Conservation (phyloP, 208 protist species). For the Zelonia costaricensis region DNA sequence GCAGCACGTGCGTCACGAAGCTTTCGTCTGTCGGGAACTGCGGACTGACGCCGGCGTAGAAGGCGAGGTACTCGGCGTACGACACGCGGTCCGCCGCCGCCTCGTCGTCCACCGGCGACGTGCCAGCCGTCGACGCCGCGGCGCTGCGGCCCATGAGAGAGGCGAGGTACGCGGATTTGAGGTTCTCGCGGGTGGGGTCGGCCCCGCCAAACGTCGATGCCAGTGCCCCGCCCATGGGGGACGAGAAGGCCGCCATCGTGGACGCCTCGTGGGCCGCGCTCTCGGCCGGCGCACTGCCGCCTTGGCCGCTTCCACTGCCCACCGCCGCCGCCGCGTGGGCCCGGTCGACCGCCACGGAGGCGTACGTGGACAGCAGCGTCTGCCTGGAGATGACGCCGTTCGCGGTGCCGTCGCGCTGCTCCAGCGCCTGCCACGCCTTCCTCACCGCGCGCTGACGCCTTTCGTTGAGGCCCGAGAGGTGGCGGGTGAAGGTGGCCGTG, state of each 20-base stretch:
- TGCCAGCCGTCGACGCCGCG: neutral
- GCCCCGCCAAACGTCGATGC: conserved; percentile 17
- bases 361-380: conserved; percentile 35
- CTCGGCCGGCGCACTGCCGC: neutral
- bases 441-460: conserved; percentile 67
- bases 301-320: neutral
- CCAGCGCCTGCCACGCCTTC: conserved; percentile 59
- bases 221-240: conserved; percentile 6
- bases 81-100: conserved; percentile 23
- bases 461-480: conserved; percentile 76
- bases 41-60: conserved; percentile 71
- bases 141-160: conserved; percentile 5
- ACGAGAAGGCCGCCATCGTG: neutral
- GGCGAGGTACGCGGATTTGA: conserved; percentile 16
- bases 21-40: conserved; percentile 59
- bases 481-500: conserved; percentile 61
- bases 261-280: neutral
- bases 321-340: neutral
- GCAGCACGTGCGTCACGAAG: conserved; percentile 69
- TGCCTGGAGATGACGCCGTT: conserved; percentile 30
- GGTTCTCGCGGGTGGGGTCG: conserved; percentile 3
- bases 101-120: neutral
- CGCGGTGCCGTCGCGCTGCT: conserved; percentile 26
- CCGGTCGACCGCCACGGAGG: neutral
- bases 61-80: conserved; percentile 72